phyloP scores from a whole-genome alignment of 2,329 filamentous ascomycete species.

The Endothia cerciana region DNA sequence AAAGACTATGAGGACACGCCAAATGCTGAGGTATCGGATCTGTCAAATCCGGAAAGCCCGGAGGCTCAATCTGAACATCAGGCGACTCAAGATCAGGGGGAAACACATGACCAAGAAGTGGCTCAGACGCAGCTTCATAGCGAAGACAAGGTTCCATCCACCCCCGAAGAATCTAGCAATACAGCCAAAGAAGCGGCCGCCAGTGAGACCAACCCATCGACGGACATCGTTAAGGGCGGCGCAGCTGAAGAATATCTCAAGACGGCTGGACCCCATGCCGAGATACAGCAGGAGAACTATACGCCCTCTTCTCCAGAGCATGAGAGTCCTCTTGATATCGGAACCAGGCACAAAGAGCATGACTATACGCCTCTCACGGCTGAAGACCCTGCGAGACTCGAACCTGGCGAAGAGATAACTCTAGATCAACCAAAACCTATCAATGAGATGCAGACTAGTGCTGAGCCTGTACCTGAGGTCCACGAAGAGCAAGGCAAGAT shows the following conservation, averaged over 20 bases:
- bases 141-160: neutral
- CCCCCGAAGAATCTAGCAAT: neutral
- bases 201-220: neutral
- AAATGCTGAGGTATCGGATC: too few relatives aligned
- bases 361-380: neutral
- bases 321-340: neutral
- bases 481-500: neutral
- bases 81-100: neutral
- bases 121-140: neutral
- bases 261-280: conserved; percentile 11
- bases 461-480: neutral
- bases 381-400: neutral
- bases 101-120: neutral
- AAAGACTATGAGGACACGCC: neutral
- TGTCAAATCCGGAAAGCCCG: too few relatives aligned
- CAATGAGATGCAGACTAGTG: neutral
- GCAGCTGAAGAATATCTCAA: conserved; percentile 23
- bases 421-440: neutral
- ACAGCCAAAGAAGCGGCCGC: neutral
- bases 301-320: neutral
- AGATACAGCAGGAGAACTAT: neutral
- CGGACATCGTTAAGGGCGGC: conserved; percentile 16
- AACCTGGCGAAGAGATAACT: neutral
- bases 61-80: neutral
- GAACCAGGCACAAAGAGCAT: neutral